Evolutionary conservation across 352 stramenopile genomes (phyloP).

Genomic region (Peronospora farinosa): DNA sequence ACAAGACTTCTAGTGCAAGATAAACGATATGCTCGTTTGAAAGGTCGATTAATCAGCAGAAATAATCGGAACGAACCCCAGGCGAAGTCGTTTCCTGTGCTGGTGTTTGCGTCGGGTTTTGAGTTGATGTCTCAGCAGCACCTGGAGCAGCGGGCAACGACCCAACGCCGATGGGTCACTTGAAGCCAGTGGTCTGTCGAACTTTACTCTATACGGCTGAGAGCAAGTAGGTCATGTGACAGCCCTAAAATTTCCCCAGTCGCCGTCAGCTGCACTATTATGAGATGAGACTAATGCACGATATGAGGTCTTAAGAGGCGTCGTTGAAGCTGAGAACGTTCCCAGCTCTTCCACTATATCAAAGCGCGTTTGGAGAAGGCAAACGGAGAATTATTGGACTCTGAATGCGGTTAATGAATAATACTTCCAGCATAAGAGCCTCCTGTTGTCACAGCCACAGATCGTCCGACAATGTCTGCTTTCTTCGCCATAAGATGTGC

Average conservation of each 20-base stretch:
- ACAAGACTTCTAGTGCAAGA: too few species aligned
- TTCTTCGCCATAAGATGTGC: constrained; percentile 32
- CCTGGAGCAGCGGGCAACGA: constrained; percentile 6
- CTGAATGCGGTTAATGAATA: not conserved
- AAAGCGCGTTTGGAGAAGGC: constrained; percentile 28
- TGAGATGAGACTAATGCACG: constrained; percentile 10
- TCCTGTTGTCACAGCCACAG: constrained; percentile 20
- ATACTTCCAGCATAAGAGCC: constrained; percentile 6
- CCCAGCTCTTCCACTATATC: constrained; percentile 23
- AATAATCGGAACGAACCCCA: constrained; percentile 27
- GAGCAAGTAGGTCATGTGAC: constrained; percentile 14
- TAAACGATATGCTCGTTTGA: not conserved
- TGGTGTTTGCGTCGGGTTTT: constrained; percentile 6
- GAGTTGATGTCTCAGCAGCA: not conserved
- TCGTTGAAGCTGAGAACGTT: constrained; percentile 15
- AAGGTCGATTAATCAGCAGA: not conserved
- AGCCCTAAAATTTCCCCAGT: constrained; percentile 20
- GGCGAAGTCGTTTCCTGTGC: constrained; percentile 17
- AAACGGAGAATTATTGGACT: constrained; percentile 24
- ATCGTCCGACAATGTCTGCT: constrained; percentile 15
- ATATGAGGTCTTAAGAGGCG: constrained; percentile 17
- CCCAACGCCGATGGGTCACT: constrained; percentile 17
- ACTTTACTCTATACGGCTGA: constrained; percentile 9
- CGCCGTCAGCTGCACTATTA: constrained; percentile 5
- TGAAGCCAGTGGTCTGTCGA: not conserved